Conservation (phyloP, 2,329 filamentous ascomycete species). For the Pseudonectria buxi region DNA sequence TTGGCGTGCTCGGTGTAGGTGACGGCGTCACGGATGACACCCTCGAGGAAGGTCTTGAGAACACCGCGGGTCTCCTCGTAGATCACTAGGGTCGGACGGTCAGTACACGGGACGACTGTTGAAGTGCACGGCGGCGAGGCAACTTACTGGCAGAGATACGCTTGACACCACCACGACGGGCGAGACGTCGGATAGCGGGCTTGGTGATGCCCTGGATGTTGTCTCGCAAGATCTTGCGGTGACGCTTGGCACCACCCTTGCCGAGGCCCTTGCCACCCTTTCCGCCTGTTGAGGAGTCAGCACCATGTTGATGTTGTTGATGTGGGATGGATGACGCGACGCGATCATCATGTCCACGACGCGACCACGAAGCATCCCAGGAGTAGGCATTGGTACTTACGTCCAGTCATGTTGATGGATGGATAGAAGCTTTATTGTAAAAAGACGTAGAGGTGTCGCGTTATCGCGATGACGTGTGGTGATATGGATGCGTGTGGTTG, state of each 20-base stretch:
- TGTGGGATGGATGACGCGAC: conserved; percentile 1
- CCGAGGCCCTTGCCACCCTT: conserved; percentile 97
- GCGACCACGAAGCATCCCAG: conserved; percentile 1
- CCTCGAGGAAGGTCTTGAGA: conserved; percentile 71
- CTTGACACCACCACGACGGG: conserved; percentile 99
- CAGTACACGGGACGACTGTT: conserved; percentile 4
- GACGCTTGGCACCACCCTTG: conserved; percentile 97
- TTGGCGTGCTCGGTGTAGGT: conserved; percentile 77
- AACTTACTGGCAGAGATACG: conserved; percentile 90
- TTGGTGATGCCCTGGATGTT: conserved; percentile 99
- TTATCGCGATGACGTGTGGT: conserved; percentile 20
- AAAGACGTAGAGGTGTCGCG: conserved; percentile 21
- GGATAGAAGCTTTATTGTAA: conserved; percentile 17
- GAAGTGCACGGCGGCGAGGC: accelerated
- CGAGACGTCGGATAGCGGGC: conserved; percentile 96
- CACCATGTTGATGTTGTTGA: conserved; percentile 12
- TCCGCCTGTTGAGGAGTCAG: conserved; percentile 61
- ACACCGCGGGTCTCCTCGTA: conserved; percentile 74
- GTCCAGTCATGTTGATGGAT: conserved; percentile 62
- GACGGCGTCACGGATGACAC: conserved; percentile 69
- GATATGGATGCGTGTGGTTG: conserved; percentile 18
- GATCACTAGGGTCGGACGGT: conserved; percentile 45
- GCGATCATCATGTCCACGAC: not conserved
- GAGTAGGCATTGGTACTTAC: conserved; percentile 43
- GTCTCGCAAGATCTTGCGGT: conserved; percentile 98